Evolutionary conservation across 1,284 basidiomycete species (phyloP).

Genomic region (Papiliotrema fonsecae): DNA sequence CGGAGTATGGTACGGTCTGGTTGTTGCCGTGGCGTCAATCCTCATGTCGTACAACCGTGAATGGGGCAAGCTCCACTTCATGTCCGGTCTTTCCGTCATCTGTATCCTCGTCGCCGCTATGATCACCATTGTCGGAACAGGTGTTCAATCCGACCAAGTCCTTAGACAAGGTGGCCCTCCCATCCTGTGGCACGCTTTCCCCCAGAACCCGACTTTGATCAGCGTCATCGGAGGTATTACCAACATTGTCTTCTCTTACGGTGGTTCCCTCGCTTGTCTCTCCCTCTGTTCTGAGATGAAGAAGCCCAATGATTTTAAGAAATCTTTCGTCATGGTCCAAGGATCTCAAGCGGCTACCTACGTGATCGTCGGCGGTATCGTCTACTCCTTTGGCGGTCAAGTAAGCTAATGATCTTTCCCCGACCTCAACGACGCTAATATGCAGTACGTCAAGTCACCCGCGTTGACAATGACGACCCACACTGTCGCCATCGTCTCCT

Average conservation of each 20-base stretch:
- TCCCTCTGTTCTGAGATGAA: slow-evolving; percentile 42
- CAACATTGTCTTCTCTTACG: slow-evolving; percentile 40
- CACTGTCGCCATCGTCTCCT: slow-evolving; percentile 32
- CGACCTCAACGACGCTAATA: neutral
- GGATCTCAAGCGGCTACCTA: slow-evolving; percentile 25
- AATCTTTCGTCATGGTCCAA: slow-evolving; percentile 39
- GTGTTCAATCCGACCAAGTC: slow-evolving; percentile 20
- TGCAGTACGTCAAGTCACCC: slow-evolving; percentile 31
- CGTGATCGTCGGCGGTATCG: slow-evolving; percentile 29
- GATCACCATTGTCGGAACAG: slow-evolving; percentile 36
- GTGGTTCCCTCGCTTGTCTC: slow-evolving; percentile 40
- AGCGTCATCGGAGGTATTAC: slow-evolving; percentile 36
- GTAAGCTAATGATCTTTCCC: slow-evolving; percentile 1
- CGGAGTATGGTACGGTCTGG: slow-evolving; percentile 35
- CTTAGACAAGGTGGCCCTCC: slow-evolving; percentile 23
- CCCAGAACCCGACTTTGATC: slow-evolving; percentile 28
- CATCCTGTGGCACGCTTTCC: slow-evolving; percentile 30
- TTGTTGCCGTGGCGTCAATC: slow-evolving; percentile 31
- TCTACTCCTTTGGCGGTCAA: slow-evolving; percentile 40
- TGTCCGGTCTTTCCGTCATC: slow-evolving; percentile 32
- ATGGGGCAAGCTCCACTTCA: slow-evolving; percentile 30
- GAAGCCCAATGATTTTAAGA: slow-evolving; percentile 41
- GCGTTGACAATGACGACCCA: slow-evolving; percentile 37
- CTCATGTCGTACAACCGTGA: slow-evolving; percentile 14
- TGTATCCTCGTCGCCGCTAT: slow-evolving; percentile 33